Conservation (phyloP, 2,329 filamentous ascomycete genomes). For the Stylonectria norvegica region DNA sequence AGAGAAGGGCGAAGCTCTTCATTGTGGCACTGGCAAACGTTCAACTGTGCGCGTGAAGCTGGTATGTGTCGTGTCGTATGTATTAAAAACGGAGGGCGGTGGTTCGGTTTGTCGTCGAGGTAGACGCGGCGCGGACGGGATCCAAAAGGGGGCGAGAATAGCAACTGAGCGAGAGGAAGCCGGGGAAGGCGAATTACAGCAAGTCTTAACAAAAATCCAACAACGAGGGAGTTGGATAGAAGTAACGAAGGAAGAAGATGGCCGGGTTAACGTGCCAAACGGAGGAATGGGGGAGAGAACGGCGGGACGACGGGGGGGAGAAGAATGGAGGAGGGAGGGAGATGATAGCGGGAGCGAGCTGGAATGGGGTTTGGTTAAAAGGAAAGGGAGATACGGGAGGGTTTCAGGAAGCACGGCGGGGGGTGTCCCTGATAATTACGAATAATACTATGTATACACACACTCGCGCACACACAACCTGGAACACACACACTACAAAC, state of each 20-base stretch:
- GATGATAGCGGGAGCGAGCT: conserved; percentile 15
- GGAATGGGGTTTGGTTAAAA: conserved; percentile 24
- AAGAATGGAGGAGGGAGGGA: conserved; percentile 14
- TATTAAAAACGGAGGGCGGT: too few species aligned
- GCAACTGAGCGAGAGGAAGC: conserved; percentile 18
- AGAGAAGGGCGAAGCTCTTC: conserved; percentile 46
- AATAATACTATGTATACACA: too few species aligned
- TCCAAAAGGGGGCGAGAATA: conserved; percentile 11
- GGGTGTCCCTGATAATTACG: too few species aligned
- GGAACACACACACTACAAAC: too few species aligned
- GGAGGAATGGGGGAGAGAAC: conserved; percentile 19
- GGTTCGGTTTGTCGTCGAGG: conserved; percentile 4
- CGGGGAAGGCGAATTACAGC: conserved; percentile 21
- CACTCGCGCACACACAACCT: too few species aligned
- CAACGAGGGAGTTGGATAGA: conserved; percentile 35
- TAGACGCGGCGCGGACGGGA: conserved; percentile 5
- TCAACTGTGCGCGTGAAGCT: too few species aligned
- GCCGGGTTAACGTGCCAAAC: conserved; percentile 11
- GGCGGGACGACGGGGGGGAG: conserved; percentile 19
- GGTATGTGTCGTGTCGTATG: too few species aligned
- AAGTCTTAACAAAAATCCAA: conserved; percentile 30
- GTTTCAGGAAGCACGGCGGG: too few species aligned
- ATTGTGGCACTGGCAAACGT: too few species aligned
- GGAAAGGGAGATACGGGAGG: too few species aligned
- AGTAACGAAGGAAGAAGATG: conserved; percentile 24